Conservation (phyloP, 495 filamentous ascomycete species). For the Penicillium tannophilum region DNA sequence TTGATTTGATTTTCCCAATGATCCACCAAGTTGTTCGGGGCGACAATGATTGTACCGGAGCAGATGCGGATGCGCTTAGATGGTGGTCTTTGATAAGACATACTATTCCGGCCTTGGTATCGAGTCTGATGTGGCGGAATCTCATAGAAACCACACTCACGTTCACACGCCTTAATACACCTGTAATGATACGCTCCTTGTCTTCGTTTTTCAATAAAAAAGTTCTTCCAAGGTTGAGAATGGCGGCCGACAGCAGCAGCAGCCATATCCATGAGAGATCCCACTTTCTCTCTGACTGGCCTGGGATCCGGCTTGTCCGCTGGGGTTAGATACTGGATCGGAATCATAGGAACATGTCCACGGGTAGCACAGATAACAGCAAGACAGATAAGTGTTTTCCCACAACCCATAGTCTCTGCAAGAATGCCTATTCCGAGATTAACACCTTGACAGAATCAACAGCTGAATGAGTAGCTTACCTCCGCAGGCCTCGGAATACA, state of each 20-base stretch:
- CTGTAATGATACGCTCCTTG: constrained; percentile 39
- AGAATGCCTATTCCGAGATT: constrained; percentile 36
- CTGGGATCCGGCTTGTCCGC: constrained; percentile 35
- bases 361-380: constrained; percentile 80
- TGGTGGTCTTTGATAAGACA: constrained; percentile 39
- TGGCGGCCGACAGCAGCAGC: constrained; percentile 65
- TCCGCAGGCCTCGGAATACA: constrained; percentile 75
- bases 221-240: constrained; percentile 67
- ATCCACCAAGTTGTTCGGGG: constrained; percentile 51
- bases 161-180: constrained; percentile 59
- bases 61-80: constrained; percentile 62
- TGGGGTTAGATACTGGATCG: constrained; percentile 55
- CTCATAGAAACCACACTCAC: constrained; percentile 55
- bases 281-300: constrained; percentile 46
- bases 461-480: constrained; percentile 43
- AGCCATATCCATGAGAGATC: constrained; percentile 68
- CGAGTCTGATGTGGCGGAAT: constrained; percentile 51
- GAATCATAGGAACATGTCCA: constrained; percentile 65
- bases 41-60: constrained; percentile 61
- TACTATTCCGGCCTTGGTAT: constrained; percentile 44
- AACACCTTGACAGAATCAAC: neutral
- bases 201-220: constrained; percentile 48
- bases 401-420: constrained; percentile 67
- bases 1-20: constrained; percentile 63
- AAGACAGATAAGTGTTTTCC: constrained; percentile 89